Base-by-base conservation (phyloP, 768 basidiomycete genomes). In the Grammothele lineata region DNA sequence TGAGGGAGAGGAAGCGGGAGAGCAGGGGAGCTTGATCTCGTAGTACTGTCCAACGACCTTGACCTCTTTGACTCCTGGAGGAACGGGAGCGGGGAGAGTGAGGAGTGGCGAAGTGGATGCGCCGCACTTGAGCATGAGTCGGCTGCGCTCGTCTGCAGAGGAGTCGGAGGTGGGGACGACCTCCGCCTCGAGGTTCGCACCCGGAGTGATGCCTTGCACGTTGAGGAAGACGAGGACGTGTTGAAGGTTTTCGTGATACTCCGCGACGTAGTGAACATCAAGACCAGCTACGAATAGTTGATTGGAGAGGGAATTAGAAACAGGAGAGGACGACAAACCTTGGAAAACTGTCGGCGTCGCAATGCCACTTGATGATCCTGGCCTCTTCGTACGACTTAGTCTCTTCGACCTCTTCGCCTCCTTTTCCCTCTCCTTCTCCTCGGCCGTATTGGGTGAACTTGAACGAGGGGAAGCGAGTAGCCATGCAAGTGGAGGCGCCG, bases 191-290 rank as follows among this genome's bases (percentile, higher is more conserved):
- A 85, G 64, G 42, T 81, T 77, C 10, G 70, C 63, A 2, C 75
- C 75, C 4, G 75, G 66, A 1, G 68, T 71, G 4, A 70, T 60
- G 3, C 78, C 77, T 2, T 71, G 71, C 25, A 82, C 68, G 18
- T 77, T 77, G 42, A 93, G 69, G 61, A 91, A 87, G 19, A 91
- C 77, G 27, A 91, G 70, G 24, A 95, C 75, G 40, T 85, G 85
- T 19, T 83, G 81, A 4, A 97, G 77, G 47, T 82, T 89, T 61
- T 93, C 89, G 60, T 94, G 92, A 58, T 90, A 78, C 65, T 96
- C 94, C 1, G 80, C 79, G 22, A 85, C 67, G 51, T 76, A 83
- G 14, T 70, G 63, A 8, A 83, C 63, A 39, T 70, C 64, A 7
- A 77, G 59, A 0, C 64, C 64, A 33, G 50, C 62, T 64, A 21